Base-by-base conservation (phyloP, 2,329 filamentous ascomycete genomes). In the Botryotinia globosa region DNA sequence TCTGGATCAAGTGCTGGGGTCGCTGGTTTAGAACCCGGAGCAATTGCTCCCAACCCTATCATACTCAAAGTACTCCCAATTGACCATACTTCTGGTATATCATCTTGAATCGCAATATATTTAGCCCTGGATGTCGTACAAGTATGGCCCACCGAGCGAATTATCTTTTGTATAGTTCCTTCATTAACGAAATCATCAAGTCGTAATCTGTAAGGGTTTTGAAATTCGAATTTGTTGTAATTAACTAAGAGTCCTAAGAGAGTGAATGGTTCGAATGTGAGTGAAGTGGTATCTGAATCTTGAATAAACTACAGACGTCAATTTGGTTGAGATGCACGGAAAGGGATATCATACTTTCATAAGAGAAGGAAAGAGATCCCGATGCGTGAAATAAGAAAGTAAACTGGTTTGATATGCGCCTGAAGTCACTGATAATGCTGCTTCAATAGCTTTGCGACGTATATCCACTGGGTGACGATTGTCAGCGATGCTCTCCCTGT, bases 221-320 rank as follows among this genome's bases (percentile, higher is more conserved):
- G 94, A 73, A 97, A 95, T 82, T 99, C 96, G 80, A 99, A 99
- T 82, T 98, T 99, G 87, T 99, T 98, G 87, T 98, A 98, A 83
- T 98, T 99, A 76, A 93, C 92, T 70, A 99, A 85, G 6, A 98
- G 86, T 20, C 95, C 95, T 32, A 98, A 86, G 16, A 98, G 87
- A 22, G 91, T 89, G 77, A 98, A 94, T 0, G 95, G 92, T 73
- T 92, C 88, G 61, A 93, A 87, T 73, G 88, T 89, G 78, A 87
- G 86, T 29, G 85, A 83, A 48, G 88, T 85, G 37, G 87, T 86
- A 74, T 94, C 90, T 62, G 90, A 88, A 76, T 97, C 93, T 84
- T 96, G 92, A 74, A 97, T 89, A 80, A 94, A 92, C 92, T 94
- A 76, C 0, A 58, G 25, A 39, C 59, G 70, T 78, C 25, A 78